Evolutionary conservation across 306 rosid genomes (phyloP), one percentile per base, ranked within the genome.

Genomic region (Morella rubra): DNA sequence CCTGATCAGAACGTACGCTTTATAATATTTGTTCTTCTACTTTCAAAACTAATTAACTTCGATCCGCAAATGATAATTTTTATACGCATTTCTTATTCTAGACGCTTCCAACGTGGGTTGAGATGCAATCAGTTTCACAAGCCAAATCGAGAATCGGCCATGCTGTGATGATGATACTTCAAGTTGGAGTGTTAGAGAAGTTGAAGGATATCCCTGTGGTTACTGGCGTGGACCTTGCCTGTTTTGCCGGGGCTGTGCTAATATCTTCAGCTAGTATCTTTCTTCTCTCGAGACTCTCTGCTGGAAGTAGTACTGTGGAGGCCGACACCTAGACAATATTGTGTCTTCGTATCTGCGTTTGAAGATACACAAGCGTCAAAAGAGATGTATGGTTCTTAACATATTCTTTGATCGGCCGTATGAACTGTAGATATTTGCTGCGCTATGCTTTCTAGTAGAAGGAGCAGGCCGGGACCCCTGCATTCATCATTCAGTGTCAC

Each of bases 181-280:
- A 88, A 72, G 91, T 83, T 68, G 91, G 89, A 71, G 80, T 88
- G 67, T 64, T 88, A 44, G 89, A 88, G 61, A 88, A 85, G 87
- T 81, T 88, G 68, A 73, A 79, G 55, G 81, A 58, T n/a, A 50
- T 83, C 24, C 86, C 86, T 1, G 72, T 88, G 74, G 85, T 77
- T 54, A 81, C 87, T 9, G 82, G 75, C 4, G 5, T 64, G 4
- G 91, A 88, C 76, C 87, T 88, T 67, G 87, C 89, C 2, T 88
- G 85, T 78, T 77, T 88, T 60, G 87, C 89, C 4, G 91, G 75
- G 54, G 83, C 91, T 27, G 71, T 88, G 46, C 73, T 88, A 8
- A 52, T 79, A 40, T 88, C 89, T 49, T 85, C 91, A 0, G 89
- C 91, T 42, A 71, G 76, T 69, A 73, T 83, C 60, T 88, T 85